Evolutionary conservation across 768 basidiomycete genomes (phyloP).

Genomic region (Mycena filopes): DNA sequence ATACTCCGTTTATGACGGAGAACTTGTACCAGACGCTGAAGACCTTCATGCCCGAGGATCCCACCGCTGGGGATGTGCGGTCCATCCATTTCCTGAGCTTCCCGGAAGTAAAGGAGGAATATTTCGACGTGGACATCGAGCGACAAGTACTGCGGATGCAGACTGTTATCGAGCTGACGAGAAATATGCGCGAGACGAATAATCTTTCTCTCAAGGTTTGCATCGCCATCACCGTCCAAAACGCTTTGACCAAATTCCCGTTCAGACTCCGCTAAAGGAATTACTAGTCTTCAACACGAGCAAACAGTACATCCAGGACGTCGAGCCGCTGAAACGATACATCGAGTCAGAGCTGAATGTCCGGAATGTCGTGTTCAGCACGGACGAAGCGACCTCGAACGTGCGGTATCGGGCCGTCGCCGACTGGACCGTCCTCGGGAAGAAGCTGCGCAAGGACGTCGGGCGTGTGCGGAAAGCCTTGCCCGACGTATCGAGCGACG

Average conservation of each 20-base stretch:
- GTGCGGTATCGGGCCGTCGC: constrained; percentile 92
- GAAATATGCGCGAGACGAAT: constrained; percentile 88
- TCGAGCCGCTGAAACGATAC: constrained; percentile 85
- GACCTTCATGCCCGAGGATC: constrained; percentile 84
- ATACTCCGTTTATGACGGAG: constrained; percentile 98
- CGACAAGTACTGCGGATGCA: constrained; percentile 96
- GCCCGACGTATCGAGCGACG: constrained; percentile 82
- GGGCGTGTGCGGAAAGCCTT: constrained; percentile 89
- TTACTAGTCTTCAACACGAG: constrained; percentile 94
- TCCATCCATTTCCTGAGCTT: constrained; percentile 96
- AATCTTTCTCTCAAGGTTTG: constrained; percentile 89
- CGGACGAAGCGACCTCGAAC: constrained; percentile 86
- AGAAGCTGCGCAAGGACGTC: constrained; percentile 93
- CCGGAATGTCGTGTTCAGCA: constrained; percentile 88
- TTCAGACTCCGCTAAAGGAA: constrained; percentile 90
- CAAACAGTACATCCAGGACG: constrained; percentile 84
- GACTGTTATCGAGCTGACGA: constrained; percentile 90
- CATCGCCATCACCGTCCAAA: constrained; percentile 4
- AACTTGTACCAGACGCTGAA: constrained; percentile 93
- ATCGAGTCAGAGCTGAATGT: constrained; percentile 96
- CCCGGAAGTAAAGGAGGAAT: constrained; percentile 93
- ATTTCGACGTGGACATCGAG: constrained; percentile 94
- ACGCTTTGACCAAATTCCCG: constrained; percentile 13
- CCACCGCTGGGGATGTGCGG: constrained; percentile 78
- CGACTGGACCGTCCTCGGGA: constrained; percentile 94